Conservation (phyloP, 2,329 filamentous ascomycete species). For the Xylariaceae sp. region DNA sequence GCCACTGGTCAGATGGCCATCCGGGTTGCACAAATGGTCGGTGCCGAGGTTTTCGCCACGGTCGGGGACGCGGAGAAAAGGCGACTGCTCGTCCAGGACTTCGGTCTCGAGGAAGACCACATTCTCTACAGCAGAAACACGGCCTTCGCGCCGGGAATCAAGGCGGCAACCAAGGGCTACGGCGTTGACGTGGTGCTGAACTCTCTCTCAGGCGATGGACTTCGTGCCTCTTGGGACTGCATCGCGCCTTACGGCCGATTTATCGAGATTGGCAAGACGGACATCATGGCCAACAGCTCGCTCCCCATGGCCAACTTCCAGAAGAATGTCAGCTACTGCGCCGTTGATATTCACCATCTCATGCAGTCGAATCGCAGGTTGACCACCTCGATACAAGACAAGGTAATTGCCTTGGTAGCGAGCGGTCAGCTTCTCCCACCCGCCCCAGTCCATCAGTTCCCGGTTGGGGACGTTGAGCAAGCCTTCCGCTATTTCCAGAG, state of each 20-base stretch:
- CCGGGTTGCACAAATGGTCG: conserved; percentile 9
- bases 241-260: conserved; percentile 8
- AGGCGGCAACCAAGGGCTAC: not conserved
- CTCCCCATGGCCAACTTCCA: too few species aligned
- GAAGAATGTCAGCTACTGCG: too few species aligned
- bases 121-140: conserved; percentile 22
- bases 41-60: conserved; percentile 21
- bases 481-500: not conserved
- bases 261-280: conserved; percentile 7
- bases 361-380: too few species aligned
- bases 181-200: conserved; percentile 10
- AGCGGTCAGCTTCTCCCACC: too few species aligned
- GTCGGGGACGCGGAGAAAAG: conserved; percentile 26
- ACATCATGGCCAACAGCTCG: conserved; percentile 1
- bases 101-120: conserved; percentile 21
- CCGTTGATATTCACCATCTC: too few species aligned
- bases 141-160: conserved; percentile 15
- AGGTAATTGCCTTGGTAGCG: too few species aligned
- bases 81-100: conserved; percentile 21
- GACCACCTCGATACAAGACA: too few species aligned
- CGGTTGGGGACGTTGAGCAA: too few species aligned
- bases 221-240: conserved; percentile 3
- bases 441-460: too few species aligned
- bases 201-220: conserved; percentile 2
- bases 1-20: conserved; percentile 16